These are phyloP conservation scores for Podosphaera xanthii DNA, from an alignment of 2,329 filamentous ascomycete species.

Conservation along the genomic window DNA sequence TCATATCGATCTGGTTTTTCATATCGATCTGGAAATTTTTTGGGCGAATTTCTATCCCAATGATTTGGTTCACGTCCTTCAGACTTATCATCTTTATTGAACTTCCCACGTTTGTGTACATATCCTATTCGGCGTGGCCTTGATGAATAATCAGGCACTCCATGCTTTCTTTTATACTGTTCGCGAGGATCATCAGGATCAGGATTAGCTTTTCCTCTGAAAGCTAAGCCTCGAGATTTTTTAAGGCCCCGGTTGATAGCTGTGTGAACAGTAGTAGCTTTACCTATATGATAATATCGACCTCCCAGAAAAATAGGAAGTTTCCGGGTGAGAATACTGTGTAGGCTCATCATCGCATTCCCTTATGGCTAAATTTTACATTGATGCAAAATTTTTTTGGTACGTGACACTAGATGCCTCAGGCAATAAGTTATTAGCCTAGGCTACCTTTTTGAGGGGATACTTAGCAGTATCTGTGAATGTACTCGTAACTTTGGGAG, in stretches of 20 bases:
- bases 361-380: too few species aligned
- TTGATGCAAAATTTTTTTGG: too few species aligned
- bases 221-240: conserved; percentile 9
- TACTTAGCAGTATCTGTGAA: too few species aligned
- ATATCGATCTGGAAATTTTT: background rate
- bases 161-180: conserved; percentile 7
- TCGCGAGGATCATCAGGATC: conserved; percentile 4
- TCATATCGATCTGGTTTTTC: background rate
- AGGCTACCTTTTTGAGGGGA: too few species aligned
- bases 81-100: background rate
- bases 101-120: background rate
- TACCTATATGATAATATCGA: conserved; percentile 2
- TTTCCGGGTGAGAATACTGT: too few species aligned
- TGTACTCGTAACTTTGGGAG: too few species aligned
- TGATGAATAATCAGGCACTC: conserved; percentile 3
- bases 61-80: background rate
- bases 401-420: too few species aligned
- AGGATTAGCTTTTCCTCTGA: conserved; percentile 6
- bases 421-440: too few species aligned
- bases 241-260: background rate
- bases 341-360: too few species aligned
- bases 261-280: background rate
- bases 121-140: conserved; percentile 8
- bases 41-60: background rate
- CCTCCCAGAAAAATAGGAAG: too few species aligned